Evolutionary conservation across 106 monocot genomes (phyloP), one percentile per base, ranked within the genome.

Genomic region (Dendrobium officinale): DNA sequence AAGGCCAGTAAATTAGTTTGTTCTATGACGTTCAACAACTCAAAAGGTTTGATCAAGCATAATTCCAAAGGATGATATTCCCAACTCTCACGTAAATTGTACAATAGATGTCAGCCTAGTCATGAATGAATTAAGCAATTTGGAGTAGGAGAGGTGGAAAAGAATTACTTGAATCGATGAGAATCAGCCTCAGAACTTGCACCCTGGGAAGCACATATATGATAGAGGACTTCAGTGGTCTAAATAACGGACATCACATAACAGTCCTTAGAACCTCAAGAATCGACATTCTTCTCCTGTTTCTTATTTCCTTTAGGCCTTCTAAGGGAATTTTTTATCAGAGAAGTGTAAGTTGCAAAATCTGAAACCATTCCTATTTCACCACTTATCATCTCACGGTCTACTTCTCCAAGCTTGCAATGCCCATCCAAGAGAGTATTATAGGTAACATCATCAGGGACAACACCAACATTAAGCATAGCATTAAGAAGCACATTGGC

Each of bases 281-380:
- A 59, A 78, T 78, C 56, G 0, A 18, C 20, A 56, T 1, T 59
- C 31, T 19, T 59, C 55, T 78, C 58, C 67, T 9, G 13, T 47
- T 66, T 16, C 6, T 15, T 61, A 20, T 19, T 73, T 17, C 77
- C 79, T 76, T 64, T 84, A 44, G 83, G 77, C 68, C 83, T 92
- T 80, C 80, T 89, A 18, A 82, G 56, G 45, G 47, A 67, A 68
- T 82, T 85, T 79, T 80, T 88, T 75, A 96, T 85, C 58, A 96
- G 3, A 2, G 86, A 90, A 84, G 87, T 79, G 78, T 96, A 96
- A 58, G 85, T 45, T 15, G 84, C 84, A 80, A 85, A 93, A 87
- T 96, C 90, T 40, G 85, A 80, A 67, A 93, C 83, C 93, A 93
- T 96, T 67, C 96, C 96, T 74, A 84, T 96, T 83, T 91, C 93